Base-by-base conservation (phyloP, 2,329 filamentous ascomycete genomes). In the Orbilia ellipsospora region DNA sequence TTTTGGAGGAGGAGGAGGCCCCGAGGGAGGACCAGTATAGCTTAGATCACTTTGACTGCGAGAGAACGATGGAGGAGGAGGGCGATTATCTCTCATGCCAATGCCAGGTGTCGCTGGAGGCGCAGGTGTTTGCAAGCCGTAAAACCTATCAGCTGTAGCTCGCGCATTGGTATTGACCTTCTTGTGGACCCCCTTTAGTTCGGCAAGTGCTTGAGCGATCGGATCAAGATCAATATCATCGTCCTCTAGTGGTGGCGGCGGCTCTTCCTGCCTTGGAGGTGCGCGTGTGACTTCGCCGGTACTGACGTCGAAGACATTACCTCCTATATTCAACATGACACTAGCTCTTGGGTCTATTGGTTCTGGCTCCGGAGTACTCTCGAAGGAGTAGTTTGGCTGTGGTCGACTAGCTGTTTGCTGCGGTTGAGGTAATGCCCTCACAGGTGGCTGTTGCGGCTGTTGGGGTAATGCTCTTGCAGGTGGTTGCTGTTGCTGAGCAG, bases 91-190 rank as follows among this genome's bases (percentile, higher is more conserved):
- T n/a, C 72, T 64, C 59, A 81, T 77, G 54, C 78, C 80, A 28
- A 80, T 76, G 44, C 80, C 81, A 73, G 84, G 82, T 13, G 83
- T 80, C 78, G 75, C 80, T 63, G 80, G 81, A 74, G 84, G 91
- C 5, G 87, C 89, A 4, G 95, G 94, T 1, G 94, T 97, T 12
- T 92, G 85, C 77, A 99, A 90, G n/a, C 95, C 94, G 80, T 96
- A 92, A 82, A 97, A 97, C 75, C 92, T 90, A 82, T 99, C 96
- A 16, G 94, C 95, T n/a, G 95, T 96, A 74, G 97, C 89, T n/a
- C 96, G 89, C 57, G 88, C 70, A 59, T 74, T 74, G 5, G 54
- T 74, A 18, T 86, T 2, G 90, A 90, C 5, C 79, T 94, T 90
- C 83, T 98, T 98, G 15, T 85, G 86, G 3, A 94, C 91, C 0